Percentiles rank a stretch among this genome's conserved stretches.
phyloP scores from a whole-genome alignment of 257 asterid genomes.

The Ilex asprella region DNA sequence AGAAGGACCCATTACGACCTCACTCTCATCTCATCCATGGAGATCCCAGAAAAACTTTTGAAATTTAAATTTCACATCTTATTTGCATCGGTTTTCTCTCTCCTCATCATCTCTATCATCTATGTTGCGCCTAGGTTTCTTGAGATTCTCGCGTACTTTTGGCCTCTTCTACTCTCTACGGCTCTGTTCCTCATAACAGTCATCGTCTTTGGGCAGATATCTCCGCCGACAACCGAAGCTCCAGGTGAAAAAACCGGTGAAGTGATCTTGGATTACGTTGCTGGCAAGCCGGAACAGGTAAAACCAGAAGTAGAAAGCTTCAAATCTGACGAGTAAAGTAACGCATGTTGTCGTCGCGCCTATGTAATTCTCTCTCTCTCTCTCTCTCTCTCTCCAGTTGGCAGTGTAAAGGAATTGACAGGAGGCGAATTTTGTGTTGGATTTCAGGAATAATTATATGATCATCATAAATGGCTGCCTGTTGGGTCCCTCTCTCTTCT shows the following conservation, averaged over 20 bases:
- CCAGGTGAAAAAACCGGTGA: conserved; percentile 50
- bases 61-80: conserved; percentile 50
- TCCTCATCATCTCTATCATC: conserved; percentile 14
- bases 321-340: conserved; percentile 1
- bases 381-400: neutral
- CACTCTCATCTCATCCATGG: conserved; percentile 34
- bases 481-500: no score
- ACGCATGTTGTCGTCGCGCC: neutral
- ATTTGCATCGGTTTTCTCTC: conserved; percentile 8
- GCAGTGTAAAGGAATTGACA: no score
- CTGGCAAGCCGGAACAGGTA: conserved; percentile 40
- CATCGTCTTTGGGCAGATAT: conserved; percentile 44
- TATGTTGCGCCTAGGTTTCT: conserved; percentile 50
- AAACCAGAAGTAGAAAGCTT: conserved; percentile 11
- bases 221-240: conserved; percentile 38
- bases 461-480: no score
- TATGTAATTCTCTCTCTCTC: conserved; percentile 1
- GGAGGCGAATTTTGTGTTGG: no score
- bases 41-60: conserved; percentile 40
- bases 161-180: conserved; percentile 70
- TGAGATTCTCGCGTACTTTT: conserved; percentile 45
- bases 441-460: no score
- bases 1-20: neutral
- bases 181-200: conserved; percentile 54
- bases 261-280: conserved; percentile 52